These are phyloP conservation scores for Claviceps sp. DNA, from an alignment of 2,329 filamentous ascomycete genomes.

Conservation along the genomic window DNA sequence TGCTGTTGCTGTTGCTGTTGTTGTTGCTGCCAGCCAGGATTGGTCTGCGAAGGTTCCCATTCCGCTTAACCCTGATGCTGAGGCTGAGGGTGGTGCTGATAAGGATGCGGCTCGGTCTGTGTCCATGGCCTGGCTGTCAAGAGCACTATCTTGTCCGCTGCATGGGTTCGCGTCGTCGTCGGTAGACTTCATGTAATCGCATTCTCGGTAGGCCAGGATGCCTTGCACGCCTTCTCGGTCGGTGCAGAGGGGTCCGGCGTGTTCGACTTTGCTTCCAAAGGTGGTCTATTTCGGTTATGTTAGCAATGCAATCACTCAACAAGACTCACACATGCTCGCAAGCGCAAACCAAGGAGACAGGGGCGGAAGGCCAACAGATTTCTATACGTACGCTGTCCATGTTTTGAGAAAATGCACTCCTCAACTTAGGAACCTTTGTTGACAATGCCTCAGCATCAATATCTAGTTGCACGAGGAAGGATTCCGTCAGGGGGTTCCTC, in stretches of 20 bases:
- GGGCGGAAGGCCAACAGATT: background rate
- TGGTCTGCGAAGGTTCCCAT: too few species aligned
- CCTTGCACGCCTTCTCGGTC: constrained; percentile 25
- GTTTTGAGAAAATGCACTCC: constrained; percentile 39
- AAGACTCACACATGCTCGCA: background rate
- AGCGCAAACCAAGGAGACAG: background rate
- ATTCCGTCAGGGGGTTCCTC: constrained; percentile 84
- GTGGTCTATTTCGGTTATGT: background rate
- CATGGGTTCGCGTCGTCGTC: constrained; percentile 28
- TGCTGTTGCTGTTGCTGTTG: too few species aligned
- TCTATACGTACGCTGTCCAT: constrained; percentile 33
- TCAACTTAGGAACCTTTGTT: constrained; percentile 44
- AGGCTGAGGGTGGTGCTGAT: background rate
- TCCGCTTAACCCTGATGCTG: background rate
- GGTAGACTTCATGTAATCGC: constrained; percentile 26
- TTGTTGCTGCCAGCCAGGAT: too few species aligned
- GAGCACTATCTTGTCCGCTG: constrained; percentile 26
- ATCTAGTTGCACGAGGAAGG: constrained; percentile 85
- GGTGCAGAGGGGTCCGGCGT: constrained; percentile 16
- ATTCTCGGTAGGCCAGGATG: constrained; percentile 30
- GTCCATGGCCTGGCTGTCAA: constrained; percentile 16
- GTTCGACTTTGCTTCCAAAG: constrained; percentile 1
- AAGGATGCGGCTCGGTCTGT: background rate
- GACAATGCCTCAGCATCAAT: constrained; percentile 73
- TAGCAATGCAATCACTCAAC: background rate